Conservation (phyloP, 164 flowering plant genomes). For the Magnolia sinica region DNA sequence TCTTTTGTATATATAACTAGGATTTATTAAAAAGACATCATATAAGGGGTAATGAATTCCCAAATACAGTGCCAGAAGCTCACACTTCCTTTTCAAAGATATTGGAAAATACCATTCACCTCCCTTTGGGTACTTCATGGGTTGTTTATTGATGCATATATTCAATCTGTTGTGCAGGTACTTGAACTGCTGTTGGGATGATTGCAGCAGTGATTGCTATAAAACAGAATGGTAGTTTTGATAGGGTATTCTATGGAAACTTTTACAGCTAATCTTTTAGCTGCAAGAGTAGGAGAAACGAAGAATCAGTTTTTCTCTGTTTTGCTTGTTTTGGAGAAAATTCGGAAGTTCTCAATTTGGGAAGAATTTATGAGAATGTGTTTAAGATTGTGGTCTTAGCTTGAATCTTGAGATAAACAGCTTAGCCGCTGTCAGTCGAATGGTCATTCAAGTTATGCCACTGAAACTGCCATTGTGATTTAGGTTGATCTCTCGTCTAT, state of each 20-base stretch:
- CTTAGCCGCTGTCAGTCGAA: too few relatives aligned
- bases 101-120: neutral
- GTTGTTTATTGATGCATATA: conserved; percentile 3
- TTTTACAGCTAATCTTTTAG: neutral
- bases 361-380: neutral
- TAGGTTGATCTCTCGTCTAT: neutral
- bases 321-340: neutral
- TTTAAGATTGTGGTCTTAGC: neutral
- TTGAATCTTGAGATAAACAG: neutral
- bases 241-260: conserved; percentile 2
- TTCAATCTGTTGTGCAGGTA: conserved; percentile 27
- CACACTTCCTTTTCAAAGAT: neutral
- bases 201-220: conserved; percentile 22
- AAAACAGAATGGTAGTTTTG: neutral
- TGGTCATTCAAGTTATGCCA: neutral
- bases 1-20: too few relatives aligned
- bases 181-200: conserved; percentile 29
- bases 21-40: too few relatives aligned
- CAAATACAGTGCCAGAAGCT: neutral
- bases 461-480: neutral
- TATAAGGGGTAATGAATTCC: too few relatives aligned
- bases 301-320: neutral
- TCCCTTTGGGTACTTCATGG: neutral
- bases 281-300: neutral
- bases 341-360: neutral